Evolutionary conservation across 2,329 filamentous ascomycete species (phyloP), one percentile per base, ranked within the genome.

Genomic region (Alternaria ventricosa): DNA sequence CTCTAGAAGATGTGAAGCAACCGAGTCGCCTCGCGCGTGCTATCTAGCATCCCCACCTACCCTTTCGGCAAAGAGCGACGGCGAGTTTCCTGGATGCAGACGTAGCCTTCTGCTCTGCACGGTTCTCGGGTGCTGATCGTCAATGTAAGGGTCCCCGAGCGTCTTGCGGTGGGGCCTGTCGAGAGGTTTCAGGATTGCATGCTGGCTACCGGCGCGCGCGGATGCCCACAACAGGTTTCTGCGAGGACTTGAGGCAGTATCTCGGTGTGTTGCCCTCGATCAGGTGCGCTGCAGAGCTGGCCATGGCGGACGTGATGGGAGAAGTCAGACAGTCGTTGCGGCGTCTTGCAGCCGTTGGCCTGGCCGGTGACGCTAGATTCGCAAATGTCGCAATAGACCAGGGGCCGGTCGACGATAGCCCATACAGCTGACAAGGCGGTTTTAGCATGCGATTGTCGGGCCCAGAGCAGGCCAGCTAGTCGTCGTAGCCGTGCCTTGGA

Each of bases 301-400:
- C 36, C 13, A 36, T 15, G 15, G 13, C 36, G 7, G 49, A n/a
- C 55, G 55, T 61, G 53, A 51, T 51, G 25, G 25, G 27, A 13
- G 33, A 22, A 20, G 25, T 23, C 25, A 15, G 30, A 53, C 36
- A 45, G 25, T 47, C 46, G 25, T 50, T 18, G 49, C 43, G 44
- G 60, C 49, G 49, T 46, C 47, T 22, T 12, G 56, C 44, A 60
- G 60, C 60, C 56, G 60, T 63, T 63, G 60, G 44, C 49, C 33
- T 50, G 56, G 41, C 60, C 22, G 23, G 27, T 22, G 30, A 36
- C 60, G 50, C 60, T 63, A 63, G 25, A 50, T 20, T 20, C 25
- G 15, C 33, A 30, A 63, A 63, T 63, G 60, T 63, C 60, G 60
- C 60, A 59, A 63, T 63, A 43, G 49, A 63, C 36, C 60, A 63